Percentiles rank a stretch among this genome's conserved stretches.
These are phyloP conservation scores for Phytophthora constricta DNA, from an alignment of 352 stramenopile species.

Conservation along the genomic window DNA sequence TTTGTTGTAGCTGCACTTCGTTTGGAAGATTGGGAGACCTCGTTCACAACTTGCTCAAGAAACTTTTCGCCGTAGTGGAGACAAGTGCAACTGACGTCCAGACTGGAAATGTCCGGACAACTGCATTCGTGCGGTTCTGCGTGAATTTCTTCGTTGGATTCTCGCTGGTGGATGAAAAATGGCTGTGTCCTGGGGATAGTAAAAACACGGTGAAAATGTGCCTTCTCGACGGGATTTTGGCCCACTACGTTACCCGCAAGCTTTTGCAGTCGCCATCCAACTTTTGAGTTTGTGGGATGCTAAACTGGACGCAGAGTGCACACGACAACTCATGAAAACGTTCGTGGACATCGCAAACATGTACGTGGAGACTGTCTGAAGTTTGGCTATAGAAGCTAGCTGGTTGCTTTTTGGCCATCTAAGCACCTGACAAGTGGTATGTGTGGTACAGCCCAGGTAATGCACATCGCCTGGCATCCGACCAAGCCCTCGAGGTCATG, in stretches of 20 bases:
- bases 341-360: constrained; percentile 24
- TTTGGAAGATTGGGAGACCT: constrained; percentile 32
- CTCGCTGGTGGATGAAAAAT: constrained; percentile 25
- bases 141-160: constrained; percentile 37
- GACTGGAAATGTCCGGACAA: background rate
- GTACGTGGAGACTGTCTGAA: constrained; percentile 21
- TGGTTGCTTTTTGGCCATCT: constrained; percentile 12
- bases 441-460: constrained; percentile 36
- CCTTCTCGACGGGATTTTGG: background rate
- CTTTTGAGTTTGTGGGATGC: constrained; percentile 32
- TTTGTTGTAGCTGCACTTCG: constrained; percentile 27
- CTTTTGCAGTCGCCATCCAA: constrained; percentile 39
- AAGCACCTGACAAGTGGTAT: too few relatives aligned
- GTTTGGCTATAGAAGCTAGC: background rate
- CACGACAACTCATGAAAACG: constrained; percentile 19
- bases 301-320: constrained; percentile 11
- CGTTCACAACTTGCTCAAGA: constrained; percentile 22
- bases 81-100: background rate
- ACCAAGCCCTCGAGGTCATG: constrained; percentile 28
- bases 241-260: constrained; percentile 24
- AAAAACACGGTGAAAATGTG: constrained; percentile 1
- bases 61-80: background rate
- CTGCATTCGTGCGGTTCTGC: constrained; percentile 24
- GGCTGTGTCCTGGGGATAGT: too few relatives aligned
- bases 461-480: constrained; percentile 25